Evolutionary conservation across 1,284 basidiomycete genomes (phyloP).

Genomic region (Mycena citricolor): DNA sequence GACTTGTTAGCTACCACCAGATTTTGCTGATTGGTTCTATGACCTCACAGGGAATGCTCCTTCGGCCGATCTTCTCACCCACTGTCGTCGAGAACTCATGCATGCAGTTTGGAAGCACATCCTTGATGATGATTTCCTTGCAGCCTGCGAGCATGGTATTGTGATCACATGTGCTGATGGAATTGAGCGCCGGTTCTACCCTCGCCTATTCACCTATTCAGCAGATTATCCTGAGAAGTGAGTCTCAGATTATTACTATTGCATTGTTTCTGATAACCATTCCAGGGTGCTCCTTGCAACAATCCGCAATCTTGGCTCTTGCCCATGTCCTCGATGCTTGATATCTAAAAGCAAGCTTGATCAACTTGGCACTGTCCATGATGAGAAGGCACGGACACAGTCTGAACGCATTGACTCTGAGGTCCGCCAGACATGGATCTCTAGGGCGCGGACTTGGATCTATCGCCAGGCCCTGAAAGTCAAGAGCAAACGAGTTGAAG

Average conservation of each 20-base stretch:
- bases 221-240: conserved; percentile 22
- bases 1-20: conserved; percentile 5
- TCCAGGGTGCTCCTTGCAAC: conserved; percentile 31
- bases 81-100: conserved; percentile 31
- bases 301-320: conserved; percentile 29
- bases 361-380: conserved; percentile 21
- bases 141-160: conserved; percentile 32
- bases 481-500: conserved; percentile 25
- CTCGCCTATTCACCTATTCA: conserved; percentile 33
- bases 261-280: neutral
- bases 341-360: conserved; percentile 23
- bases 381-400: conserved; percentile 8
- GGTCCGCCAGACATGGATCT: conserved; percentile 18
- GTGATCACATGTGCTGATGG: conserved; percentile 30
- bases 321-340: conserved; percentile 32
- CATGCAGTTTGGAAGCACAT: conserved; percentile 29
- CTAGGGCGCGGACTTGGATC: conserved; percentile 25
- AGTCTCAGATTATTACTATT: neutral
- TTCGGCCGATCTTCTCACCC: conserved; percentile 22
- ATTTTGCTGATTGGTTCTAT: conserved; percentile 7
- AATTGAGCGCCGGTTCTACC: conserved; percentile 26
- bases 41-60: neutral
- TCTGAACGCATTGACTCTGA: conserved; percentile 3
- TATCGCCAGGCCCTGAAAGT: conserved; percentile 27
- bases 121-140: conserved; percentile 29